phyloP scores from a whole-genome alignment of 306 rosid species.

The Aeschynomene evenia region DNA sequence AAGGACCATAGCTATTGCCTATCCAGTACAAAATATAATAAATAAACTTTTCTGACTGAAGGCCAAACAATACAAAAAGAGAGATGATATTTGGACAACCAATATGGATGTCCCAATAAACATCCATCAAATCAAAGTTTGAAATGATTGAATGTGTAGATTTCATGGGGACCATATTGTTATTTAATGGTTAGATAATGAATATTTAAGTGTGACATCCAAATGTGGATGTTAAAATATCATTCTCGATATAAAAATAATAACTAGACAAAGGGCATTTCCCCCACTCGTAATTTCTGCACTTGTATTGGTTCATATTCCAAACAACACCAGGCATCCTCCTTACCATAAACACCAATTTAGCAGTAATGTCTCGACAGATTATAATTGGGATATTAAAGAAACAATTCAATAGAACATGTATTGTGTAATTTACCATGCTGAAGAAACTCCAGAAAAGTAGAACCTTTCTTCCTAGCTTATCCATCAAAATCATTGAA shows the following conservation, averaged over 20 bases:
- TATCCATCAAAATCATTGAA: slow-evolving; percentile 86
- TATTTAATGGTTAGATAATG: too few relatives aligned
- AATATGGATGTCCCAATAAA: too few relatives aligned
- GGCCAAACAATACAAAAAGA: slow-evolving; percentile 21
- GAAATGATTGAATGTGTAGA: too few relatives aligned
- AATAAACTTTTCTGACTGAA: slow-evolving; percentile 6
- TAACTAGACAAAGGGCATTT: not conserved
- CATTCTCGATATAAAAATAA: too few relatives aligned
- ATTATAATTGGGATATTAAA: not conserved
- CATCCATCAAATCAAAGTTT: too few relatives aligned
- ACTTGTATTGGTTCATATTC: slow-evolving; percentile 18
- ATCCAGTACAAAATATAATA: slow-evolving; percentile 36
- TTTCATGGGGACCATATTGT: too few relatives aligned
- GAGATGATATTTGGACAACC: too few relatives aligned
- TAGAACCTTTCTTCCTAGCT: slow-evolving; percentile 79
- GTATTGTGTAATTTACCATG: slow-evolving; percentile 52
- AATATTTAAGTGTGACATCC: too few relatives aligned
- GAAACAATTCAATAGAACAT: not conserved
- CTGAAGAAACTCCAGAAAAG: slow-evolving; percentile 81
- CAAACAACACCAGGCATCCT: not conserved
- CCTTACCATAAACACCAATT: slow-evolving; percentile 7
- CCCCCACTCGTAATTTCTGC: not conserved
- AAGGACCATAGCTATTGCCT: slow-evolving; percentile 66
- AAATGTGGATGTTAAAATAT: too few relatives aligned
- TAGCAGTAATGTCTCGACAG: slow-evolving; percentile 6